These are phyloP conservation scores for Cyclocybe aegerita DNA, from an alignment of 768 basidiomycete genomes.

Conservation along the genomic window DNA sequence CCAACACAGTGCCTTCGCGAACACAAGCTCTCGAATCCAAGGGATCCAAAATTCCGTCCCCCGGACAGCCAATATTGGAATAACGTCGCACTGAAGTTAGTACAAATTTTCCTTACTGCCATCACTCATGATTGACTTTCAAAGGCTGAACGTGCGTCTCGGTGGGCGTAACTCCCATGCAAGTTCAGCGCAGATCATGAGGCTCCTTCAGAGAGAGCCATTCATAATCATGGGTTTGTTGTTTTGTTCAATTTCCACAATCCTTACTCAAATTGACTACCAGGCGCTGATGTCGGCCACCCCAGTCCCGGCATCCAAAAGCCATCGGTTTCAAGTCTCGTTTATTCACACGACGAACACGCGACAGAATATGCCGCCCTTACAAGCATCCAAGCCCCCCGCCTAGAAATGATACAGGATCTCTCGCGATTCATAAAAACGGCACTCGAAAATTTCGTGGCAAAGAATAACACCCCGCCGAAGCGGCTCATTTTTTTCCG, in stretches of 20 bases:
- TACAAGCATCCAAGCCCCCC: slow-evolving; percentile 42
- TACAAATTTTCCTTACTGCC: background rate
- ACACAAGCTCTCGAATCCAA: slow-evolving; percentile 27
- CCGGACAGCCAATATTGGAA: slow-evolving; percentile 50
- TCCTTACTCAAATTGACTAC: background rate
- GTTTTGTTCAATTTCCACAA: background rate
- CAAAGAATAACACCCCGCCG: slow-evolving; percentile 14
- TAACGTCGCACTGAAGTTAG: slow-evolving; percentile 56
- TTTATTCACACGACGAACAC: slow-evolving; percentile 48
- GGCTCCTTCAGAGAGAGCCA: slow-evolving; percentile 16
- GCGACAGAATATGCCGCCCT: slow-evolving; percentile 46
- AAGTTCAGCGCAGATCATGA: slow-evolving; percentile 20
- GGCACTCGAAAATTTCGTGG: slow-evolving; percentile 20
- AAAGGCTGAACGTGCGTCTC: slow-evolving; percentile 55
- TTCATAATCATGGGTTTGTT: slow-evolving; percentile 42
- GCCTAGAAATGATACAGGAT: slow-evolving; percentile 45
- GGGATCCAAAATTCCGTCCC: no score
- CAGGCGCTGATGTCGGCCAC: slow-evolving; percentile 65
- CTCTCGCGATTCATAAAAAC: slow-evolving; percentile 20
- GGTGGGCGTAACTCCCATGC: slow-evolving; percentile 48
- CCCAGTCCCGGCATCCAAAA: slow-evolving; percentile 50
- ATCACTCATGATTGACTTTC: background rate
- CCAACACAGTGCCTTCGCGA: slow-evolving; percentile 45
- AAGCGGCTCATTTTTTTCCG: slow-evolving; percentile 43
- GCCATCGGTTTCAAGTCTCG: slow-evolving; percentile 61